Evolutionary conservation across 495 filamentous ascomycete species (phyloP), one percentile per base, ranked within the genome.

Genomic region (Neurospora sublineolata): DNA sequence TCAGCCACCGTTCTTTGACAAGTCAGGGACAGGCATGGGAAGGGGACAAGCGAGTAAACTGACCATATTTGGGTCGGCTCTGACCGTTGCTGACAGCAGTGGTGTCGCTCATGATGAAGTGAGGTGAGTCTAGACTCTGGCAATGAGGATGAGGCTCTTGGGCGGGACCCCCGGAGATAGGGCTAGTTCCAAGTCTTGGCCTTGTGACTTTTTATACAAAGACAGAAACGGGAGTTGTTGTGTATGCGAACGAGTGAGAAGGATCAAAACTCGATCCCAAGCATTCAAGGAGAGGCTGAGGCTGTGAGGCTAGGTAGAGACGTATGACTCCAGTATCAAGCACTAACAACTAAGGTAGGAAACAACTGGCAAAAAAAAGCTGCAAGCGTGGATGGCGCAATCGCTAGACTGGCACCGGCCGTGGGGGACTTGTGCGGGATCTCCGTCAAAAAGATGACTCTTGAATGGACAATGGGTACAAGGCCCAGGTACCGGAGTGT

Each of bases 1-100:
- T 88, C 82, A 88, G 85, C 77, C 77, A 83, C 81, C 74, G 70
- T 71, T 81, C 79, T 81, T 74, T 9, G 41, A 64, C 37, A 64
- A 74, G 39, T 5, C 18, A 44, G 2, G 33, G 42, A 46, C 12
- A 41, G 70, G 37, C 37, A 38, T 14, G 37, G 46, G 38, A 23
- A 38, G 60, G 36, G n/a, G 37, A 11, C 4, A 44, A 37, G 3
- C 20, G 69, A 67, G 60, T 67, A 70, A 58, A 83, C 83, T 83
- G 77, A 84, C 83, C 79, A 75, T 83, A 83, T 77, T 76, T 79
- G 23, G 76, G 74, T 69, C 40, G 58, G 4, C 40, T 37, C 44
- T 71, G 68, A 64, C 76, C 75, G 41, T 73, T 73, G 71, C 8
- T 58, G 39, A 52, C 27, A 36, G n/a, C 38, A 37, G 69, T 70